These are phyloP conservation scores for Diaporthe aspalathi DNA, from an alignment of 2,329 filamentous ascomycete species.

Conservation along the genomic window DNA sequence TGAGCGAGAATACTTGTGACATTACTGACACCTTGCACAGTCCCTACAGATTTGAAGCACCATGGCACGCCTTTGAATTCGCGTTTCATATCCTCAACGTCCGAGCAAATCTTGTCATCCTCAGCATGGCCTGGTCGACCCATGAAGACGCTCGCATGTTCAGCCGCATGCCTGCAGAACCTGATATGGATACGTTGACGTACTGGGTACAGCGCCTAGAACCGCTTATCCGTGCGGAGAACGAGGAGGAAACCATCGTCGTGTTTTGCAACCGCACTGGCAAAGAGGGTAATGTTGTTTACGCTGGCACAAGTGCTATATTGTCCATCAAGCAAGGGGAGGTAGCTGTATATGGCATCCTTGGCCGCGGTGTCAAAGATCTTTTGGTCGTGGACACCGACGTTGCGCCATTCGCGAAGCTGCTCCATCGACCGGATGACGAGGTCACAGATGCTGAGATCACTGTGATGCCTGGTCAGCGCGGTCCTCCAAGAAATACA, in stretches of 20 bases:
- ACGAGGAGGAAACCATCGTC: slow-evolving; percentile 64
- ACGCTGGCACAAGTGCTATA: slow-evolving; percentile 73
- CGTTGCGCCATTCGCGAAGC: slow-evolving; percentile 48
- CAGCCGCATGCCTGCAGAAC: slow-evolving; percentile 55
- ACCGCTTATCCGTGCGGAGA: slow-evolving; percentile 60
- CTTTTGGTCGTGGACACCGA: slow-evolving; percentile 69
- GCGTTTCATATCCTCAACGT: slow-evolving; percentile 67
- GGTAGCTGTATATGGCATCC: slow-evolving; percentile 69
- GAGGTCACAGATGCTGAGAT: not conserved
- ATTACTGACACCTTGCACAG: too few species aligned
- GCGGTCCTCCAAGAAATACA: too few species aligned
- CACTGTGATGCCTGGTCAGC: too few species aligned
- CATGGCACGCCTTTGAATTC: slow-evolving; percentile 62
- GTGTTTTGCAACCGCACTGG: slow-evolving; percentile 73
- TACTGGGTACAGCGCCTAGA: slow-evolving; percentile 75
- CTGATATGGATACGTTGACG: slow-evolving; percentile 71
- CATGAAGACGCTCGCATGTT: slow-evolving; percentile 56
- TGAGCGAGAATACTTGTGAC: too few species aligned
- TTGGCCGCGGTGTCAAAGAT: slow-evolving; percentile 71
- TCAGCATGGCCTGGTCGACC: slow-evolving; percentile 82
- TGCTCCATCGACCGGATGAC: slow-evolving; percentile 49
- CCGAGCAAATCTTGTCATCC: slow-evolving; percentile 70
- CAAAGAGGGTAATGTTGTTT: slow-evolving; percentile 67
- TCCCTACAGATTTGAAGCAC: slow-evolving; percentile 62
- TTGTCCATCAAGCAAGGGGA: slow-evolving; percentile 67